Base-by-base conservation (phyloP, 2,329 filamentous ascomycete genomes). In the Mycogone perniciosa region DNA sequence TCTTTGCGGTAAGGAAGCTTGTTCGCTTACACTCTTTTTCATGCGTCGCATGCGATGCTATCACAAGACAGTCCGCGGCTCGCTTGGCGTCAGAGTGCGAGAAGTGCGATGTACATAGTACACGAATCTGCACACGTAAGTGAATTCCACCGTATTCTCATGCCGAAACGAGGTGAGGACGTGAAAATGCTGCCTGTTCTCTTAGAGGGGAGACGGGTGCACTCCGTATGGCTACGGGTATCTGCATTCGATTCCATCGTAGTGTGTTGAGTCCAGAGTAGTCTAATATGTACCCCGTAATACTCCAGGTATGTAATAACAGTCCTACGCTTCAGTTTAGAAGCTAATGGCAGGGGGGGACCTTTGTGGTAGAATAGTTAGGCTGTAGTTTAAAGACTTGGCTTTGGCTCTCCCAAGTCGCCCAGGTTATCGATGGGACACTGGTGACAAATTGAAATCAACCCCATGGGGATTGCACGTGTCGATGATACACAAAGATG, bases 281-380 rank as follows among this genome's bases (percentile, higher is more conserved):
- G 20, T 20, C 20, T 20, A 20, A 20, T 20, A 20, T 20, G 20
- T n/a, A n/a, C n/a, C n/a, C n/a, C n/a, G n/a, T 31, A 43, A 9
- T 31, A 47, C 20, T 20, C 20, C 20, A 20, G 20, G 37, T 48
- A 31, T 31, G 46, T 34, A 35, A 33, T 35, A 13, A 41, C 41
- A 35, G 47, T 13, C 33, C 35, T 29, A 39, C 13, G 27, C 13
- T 44, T 40, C 9, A 30, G 49, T 43, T 45, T 45, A 11, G 34
- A 29, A 42, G 33, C 4, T n/a, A 40, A 37, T 37, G 3, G 34
- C n/a, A 37, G 34, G 9, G 9, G 39, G 57, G 58, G 58, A 60
- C 58, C 58, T 60, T 60, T 60, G 58, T 54, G 41, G 33, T 40
- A 48, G 52, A 42, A 53, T 44, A 26, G 35, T 54, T 44, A 51